These are phyloP conservation scores for Melampsora abietis-canadensis DNA, from an alignment of 1,284 basidiomycete species.

Conservation along the genomic window DNA sequence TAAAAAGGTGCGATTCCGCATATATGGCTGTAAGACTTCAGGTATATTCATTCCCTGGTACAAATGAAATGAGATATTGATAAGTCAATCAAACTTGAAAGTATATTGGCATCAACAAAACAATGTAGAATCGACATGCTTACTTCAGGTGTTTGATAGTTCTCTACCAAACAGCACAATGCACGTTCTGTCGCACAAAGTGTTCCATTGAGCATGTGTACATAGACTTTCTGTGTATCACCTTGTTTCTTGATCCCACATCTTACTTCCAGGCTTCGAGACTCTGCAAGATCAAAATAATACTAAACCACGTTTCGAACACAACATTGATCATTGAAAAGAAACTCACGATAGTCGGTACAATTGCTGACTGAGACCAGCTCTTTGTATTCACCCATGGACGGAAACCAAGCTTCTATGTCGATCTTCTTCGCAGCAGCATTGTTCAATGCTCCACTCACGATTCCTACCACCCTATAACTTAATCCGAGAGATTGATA, in stretches of 20 bases:
- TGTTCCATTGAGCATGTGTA: constrained; percentile 97
- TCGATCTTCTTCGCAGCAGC: constrained; percentile 97
- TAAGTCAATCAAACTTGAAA: not conserved
- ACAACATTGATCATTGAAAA: not conserved
- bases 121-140: not conserved
- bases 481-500: constrained; percentile 89
- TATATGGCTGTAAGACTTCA: constrained; percentile 15
- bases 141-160: constrained; percentile 87
- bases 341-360: constrained; percentile 55
- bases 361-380: constrained; percentile 57
- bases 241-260: constrained; percentile 84
- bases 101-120: not conserved
- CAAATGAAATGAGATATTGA: not conserved
- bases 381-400: constrained; percentile 94
- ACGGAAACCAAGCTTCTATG: constrained; percentile 98
- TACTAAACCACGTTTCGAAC: not conserved
- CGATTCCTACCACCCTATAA: constrained; percentile 92
- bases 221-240: constrained; percentile 81
- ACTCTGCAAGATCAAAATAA: constrained; percentile 62
- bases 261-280: constrained; percentile 79
- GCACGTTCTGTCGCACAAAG: constrained; percentile 94
- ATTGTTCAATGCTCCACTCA: constrained; percentile 91
- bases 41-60: constrained; percentile 28
- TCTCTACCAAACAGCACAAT: constrained; percentile 95
- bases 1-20: constrained; percentile 31